phyloP scores from a whole-genome alignment of 208 protist genomes.

The Leishmania aethiopica region DNA sequence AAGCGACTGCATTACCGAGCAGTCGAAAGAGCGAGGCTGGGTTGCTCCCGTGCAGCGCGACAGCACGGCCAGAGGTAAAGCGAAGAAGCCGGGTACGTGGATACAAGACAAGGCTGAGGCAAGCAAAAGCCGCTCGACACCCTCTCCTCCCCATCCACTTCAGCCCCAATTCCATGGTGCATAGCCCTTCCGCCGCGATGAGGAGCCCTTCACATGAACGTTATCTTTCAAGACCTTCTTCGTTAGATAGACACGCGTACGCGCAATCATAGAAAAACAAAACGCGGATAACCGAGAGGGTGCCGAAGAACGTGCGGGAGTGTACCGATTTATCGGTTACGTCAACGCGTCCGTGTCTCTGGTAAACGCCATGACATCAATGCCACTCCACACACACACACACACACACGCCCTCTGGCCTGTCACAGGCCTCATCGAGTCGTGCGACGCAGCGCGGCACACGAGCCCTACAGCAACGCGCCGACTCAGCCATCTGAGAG shows the following conservation, averaged over 20 bases:
- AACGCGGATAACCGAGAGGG: neutral
- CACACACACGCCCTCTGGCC: neutral
- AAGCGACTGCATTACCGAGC: neutral
- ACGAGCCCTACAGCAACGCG: neutral
- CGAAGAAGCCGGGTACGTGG: neutral
- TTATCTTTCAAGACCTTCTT: neutral
- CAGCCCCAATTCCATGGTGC: neutral
- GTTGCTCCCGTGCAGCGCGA: neutral
- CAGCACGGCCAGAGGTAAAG: neutral
- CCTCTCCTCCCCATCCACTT: neutral
- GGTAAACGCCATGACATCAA: neutral
- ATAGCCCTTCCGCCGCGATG: neutral
- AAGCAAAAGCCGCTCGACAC: neutral
- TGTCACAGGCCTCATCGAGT: neutral
- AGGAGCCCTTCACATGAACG: neutral
- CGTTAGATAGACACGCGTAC: neutral
- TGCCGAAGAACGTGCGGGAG: neutral
- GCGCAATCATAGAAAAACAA: neutral
- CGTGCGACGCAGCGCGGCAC: neutral
- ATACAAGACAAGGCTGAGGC: neutral
- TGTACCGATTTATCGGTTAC: neutral
- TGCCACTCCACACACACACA: neutral
- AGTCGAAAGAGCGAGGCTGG: neutral
- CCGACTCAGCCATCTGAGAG: neutral
- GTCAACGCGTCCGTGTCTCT: neutral